These are phyloP conservation scores for Grosmannia clavigera DNA, from an alignment of 2,329 filamentous ascomycete species.

Conservation along the genomic window DNA sequence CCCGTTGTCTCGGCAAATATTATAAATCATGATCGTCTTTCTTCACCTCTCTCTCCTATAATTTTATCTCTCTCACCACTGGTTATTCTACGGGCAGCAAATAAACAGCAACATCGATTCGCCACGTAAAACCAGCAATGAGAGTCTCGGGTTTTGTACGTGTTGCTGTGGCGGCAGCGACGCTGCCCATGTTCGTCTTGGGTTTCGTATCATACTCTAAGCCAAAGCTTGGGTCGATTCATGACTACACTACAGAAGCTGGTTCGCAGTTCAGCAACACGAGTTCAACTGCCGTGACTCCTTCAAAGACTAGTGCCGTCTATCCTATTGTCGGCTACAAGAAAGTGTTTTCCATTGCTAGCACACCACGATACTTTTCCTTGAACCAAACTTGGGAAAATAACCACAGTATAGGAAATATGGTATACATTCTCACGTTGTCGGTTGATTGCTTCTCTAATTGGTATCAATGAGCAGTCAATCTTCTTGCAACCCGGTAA, in stretches of 20 bases:
- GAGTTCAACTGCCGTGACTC: too few species aligned
- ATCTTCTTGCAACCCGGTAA: not conserved
- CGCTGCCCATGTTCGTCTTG: not conserved
- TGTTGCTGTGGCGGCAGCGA: not conserved
- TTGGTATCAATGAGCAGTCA: not conserved
- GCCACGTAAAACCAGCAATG: not conserved
- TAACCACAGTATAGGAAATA: not conserved
- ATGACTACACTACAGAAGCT: not conserved
- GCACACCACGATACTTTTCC: not conserved
- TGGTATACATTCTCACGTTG: not conserved
- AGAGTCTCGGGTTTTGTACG: not conserved
- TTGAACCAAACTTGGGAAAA: not conserved
- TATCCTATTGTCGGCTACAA: not conserved
- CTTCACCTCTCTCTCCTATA: not conserved
- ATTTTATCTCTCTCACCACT: not conserved
- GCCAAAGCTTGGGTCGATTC: not conserved
- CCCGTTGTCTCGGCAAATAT: not conserved
- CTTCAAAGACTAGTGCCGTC: too few species aligned
- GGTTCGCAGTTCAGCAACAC: not conserved
- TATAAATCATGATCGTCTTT: not conserved
- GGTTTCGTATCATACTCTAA: not conserved
- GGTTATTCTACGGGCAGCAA: not conserved
- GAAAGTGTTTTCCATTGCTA: not conserved
- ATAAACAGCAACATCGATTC: not conserved
- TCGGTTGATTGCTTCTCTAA: not conserved